Base-by-base conservation (phyloP, 225 moss, liverwort and hornwort species). In the Thuidium tamariscinum region DNA sequence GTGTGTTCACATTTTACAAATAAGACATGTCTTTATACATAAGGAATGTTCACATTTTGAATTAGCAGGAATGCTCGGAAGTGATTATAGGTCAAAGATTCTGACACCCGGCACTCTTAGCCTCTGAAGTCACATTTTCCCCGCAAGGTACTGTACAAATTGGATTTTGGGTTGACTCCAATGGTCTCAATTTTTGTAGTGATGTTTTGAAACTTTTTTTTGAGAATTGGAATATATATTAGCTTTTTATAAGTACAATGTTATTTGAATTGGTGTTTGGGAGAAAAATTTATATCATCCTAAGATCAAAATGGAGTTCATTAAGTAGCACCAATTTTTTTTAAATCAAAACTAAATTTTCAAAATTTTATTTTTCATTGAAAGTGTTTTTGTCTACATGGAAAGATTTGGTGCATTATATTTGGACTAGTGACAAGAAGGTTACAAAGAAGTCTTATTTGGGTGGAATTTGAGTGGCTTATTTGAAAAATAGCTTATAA, bases 281-380 rank as follows among this genome's bases (percentile, higher is more conserved):
- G 8, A 63, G 4, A 4, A 63, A 34, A 63, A 34, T 1, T 15
- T 32, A 4, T 63, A 17, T 30, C 4, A 34, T 5, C 3, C 2
- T 63, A 10, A 64, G n/a, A 0, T 2, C n/a, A 64, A 34, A 64
- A 8, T 2, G 2, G 1, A 2, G 4, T 30, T 30, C 7, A 8
- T 30, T 5, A 13, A 7, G 4, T 0, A 32, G 1, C 4, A 30
- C 62, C n/a, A 65, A 65, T n/a, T n/a, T n/a, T n/a, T n/a, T n/a
- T n/a, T n/a, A n/a, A n/a, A 3, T 65, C 10, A 3, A 20, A 11
- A 10, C 18, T 5, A 65, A 65, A n/a, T 34, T 34, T 63, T 63
- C 16, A 63, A 63, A 64, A n/a, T 10, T n/a, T 65, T 5, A 2
- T 19, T 65, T 65, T 1, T n/a, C 4, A 36, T 3, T 65, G 11